Conservation (phyloP, 495 filamentous ascomycete species). For the Neurospora sublineolata region DNA sequence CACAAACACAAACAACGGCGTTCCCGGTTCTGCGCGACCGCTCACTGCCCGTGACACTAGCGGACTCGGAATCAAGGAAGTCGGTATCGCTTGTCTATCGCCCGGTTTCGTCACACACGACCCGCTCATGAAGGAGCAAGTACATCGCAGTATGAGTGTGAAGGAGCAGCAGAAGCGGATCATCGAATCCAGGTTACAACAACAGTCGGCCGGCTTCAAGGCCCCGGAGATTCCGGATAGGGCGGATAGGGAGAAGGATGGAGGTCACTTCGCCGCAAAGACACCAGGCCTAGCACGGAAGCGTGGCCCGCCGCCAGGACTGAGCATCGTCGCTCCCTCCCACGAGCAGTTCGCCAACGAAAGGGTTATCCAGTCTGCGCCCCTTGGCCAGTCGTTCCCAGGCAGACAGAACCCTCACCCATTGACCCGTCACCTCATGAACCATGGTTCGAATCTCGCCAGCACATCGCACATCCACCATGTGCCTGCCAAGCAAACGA, state of each 20-base stretch:
- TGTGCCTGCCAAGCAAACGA: constrained; percentile 75
- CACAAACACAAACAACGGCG: constrained; percentile 42
- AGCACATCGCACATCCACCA: constrained; percentile 89
- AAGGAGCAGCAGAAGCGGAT: constrained; percentile 89
- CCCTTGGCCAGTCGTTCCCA: constrained; percentile 90
- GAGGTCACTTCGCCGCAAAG: constrained; percentile 48
- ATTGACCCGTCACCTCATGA: constrained; percentile 68
- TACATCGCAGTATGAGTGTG: constrained; percentile 87
- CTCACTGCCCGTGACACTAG: constrained; percentile 61
- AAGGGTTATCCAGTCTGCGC: constrained; percentile 92
- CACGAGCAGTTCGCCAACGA: constrained; percentile 92
- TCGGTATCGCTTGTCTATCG: constrained; percentile 87
- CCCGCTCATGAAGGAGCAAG: constrained; percentile 88
- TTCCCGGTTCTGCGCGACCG: constrained; percentile 56
- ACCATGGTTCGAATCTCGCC: constrained; percentile 75
- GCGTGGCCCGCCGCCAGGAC: constrained; percentile 76
- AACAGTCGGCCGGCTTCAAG: constrained; percentile 67
- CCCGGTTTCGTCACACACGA: constrained; percentile 94
- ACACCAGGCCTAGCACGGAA: constrained; percentile 51
- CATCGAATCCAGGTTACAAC: constrained; percentile 84
- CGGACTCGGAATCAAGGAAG: constrained; percentile 73
- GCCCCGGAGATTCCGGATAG: constrained; percentile 40
- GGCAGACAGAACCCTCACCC: constrained; percentile 76
- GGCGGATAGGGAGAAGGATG: constrained; percentile 38
- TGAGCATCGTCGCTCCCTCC: constrained; percentile 94